Conservation (phyloP, 805 yeast genomes). For the Candida hungchunana region DNA sequence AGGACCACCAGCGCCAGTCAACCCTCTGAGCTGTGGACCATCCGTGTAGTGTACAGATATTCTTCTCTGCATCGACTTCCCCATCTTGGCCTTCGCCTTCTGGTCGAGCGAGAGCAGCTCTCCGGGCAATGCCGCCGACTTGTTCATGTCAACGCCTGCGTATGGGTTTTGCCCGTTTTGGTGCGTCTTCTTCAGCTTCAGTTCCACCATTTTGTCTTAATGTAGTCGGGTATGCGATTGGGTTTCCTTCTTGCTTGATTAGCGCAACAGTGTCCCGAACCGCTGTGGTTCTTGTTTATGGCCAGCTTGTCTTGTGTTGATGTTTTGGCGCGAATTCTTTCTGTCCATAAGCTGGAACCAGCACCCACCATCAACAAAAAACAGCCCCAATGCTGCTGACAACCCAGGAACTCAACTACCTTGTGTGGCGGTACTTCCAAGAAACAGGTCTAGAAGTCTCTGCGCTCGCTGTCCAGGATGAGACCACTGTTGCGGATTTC, state of each 20-base stretch:
- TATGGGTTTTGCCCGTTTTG: slow-evolving; percentile 14
- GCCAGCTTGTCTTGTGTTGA: slow-evolving; percentile 1
- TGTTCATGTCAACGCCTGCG: slow-evolving; percentile 12
- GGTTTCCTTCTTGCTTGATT: too few species aligned
- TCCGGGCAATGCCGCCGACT: slow-evolving; percentile 7
- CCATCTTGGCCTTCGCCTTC: slow-evolving; percentile 35
- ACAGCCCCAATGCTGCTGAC: slow-evolving; percentile 61
- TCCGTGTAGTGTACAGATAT: slow-evolving; percentile 36
- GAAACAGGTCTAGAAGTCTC: slow-evolving; percentile 76
- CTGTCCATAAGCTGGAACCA: too few species aligned
- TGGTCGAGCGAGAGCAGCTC: slow-evolving; percentile 31
- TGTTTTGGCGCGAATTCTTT: slow-evolving; percentile 1
- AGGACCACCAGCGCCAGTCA: slow-evolving; percentile 5
- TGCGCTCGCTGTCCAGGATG: slow-evolving; percentile 77
- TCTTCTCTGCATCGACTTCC: slow-evolving; percentile 40
- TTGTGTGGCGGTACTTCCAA: slow-evolving; percentile 89
- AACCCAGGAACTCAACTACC: slow-evolving; percentile 80
- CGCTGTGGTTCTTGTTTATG: not conserved
- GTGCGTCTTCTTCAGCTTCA: slow-evolving; percentile 5
- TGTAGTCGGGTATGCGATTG: too few species aligned
- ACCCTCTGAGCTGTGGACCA: slow-evolving; percentile 12
- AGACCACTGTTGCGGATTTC: slow-evolving; percentile 54
- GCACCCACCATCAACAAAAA: not conserved
- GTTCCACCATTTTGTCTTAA: slow-evolving; percentile 4
- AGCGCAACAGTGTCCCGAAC: too few species aligned